A percentile compares a stretch with the other conserved stretches of the same genome.
Conservation (phyloP, 2,329 filamentous ascomycete species). For the Fusarium abutilonis region DNA sequence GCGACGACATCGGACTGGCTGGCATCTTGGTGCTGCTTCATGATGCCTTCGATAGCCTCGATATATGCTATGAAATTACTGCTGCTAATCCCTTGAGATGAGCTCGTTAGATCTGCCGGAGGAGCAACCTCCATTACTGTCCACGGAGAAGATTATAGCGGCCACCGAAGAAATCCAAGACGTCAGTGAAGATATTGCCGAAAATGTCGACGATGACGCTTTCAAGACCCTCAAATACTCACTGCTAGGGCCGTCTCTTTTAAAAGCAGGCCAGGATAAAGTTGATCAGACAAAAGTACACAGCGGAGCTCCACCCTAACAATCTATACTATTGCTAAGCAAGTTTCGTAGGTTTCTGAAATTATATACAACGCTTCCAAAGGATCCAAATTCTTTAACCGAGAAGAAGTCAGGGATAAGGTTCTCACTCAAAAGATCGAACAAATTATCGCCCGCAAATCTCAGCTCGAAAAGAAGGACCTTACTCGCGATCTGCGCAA, state of each 20-base stretch:
- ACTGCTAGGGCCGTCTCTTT: conserved; percentile 87
- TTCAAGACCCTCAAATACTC: conserved; percentile 81
- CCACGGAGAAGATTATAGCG: conserved; percentile 9
- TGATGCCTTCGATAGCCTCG: conserved; percentile 32
- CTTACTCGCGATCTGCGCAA: conserved; percentile 76
- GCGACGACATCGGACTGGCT: conserved; percentile 25
- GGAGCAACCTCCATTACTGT: conserved; percentile 24
- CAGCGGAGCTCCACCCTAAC: not conserved
- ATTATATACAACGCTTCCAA: conserved; percentile 98
- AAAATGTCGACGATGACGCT: conserved; percentile 14
- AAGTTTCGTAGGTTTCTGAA: conserved; percentile 75
- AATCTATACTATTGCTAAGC: conserved; percentile 2
- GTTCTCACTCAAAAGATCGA: conserved; percentile 86
- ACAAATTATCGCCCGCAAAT: conserved; percentile 78
- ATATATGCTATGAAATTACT: conserved; percentile 4
- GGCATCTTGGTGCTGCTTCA: conserved; percentile 18
- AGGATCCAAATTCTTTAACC: conserved; percentile 94
- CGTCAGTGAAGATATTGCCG: conserved; percentile 11
- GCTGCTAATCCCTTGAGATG: conserved; percentile 34
- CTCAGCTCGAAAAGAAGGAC: conserved; percentile 78
- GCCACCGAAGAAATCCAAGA: conserved; percentile 10
- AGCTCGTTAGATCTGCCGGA: conserved; percentile 21
- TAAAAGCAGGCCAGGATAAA: conserved; percentile 90
- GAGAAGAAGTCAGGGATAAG: conserved; percentile 85
- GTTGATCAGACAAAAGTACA: conserved; percentile 89